phyloP scores from a whole-genome alignment of 306 rosid genomes.

The Gillenia trifoliata region DNA sequence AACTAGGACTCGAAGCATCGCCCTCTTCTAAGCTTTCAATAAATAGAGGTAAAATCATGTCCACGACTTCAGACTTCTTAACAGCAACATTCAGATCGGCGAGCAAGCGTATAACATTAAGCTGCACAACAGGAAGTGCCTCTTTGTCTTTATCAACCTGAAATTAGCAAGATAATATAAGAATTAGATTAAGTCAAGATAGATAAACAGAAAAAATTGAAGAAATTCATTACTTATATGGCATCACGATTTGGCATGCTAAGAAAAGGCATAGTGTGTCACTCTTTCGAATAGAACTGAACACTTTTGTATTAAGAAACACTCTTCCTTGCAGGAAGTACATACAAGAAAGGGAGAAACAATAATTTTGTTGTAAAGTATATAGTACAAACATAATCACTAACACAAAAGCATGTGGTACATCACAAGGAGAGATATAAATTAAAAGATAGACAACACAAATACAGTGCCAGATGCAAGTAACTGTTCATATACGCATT shows the following conservation, averaged over 20 bases:
- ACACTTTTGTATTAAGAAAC: neutral
- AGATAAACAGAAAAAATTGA: slow-evolving; percentile 1
- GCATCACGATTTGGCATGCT: neutral
- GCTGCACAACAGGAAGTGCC: slow-evolving; percentile 74
- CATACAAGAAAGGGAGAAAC: neutral
- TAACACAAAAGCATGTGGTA: neutral
- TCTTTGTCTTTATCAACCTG: slow-evolving; percentile 88
- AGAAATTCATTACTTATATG: neutral
- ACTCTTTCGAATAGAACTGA: neutral
- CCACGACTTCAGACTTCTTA: slow-evolving; percentile 81
- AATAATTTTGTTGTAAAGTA: neutral
- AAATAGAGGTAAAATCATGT: slow-evolving; percentile 85
- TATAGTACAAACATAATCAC: neutral
- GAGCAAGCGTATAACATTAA: slow-evolving; percentile 75
- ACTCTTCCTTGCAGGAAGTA: neutral
- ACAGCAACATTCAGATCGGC: slow-evolving; percentile 76
- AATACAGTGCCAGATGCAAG: neutral
- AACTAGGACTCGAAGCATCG: slow-evolving; percentile 92
- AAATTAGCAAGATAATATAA: slow-evolving; percentile 29
- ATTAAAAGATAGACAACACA: neutral
- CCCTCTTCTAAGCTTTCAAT: slow-evolving; percentile 98
- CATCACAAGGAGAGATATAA: neutral
- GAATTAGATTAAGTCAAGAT: slow-evolving; percentile 6
- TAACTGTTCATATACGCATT: neutral
- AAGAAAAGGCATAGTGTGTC: neutral